Evolutionary conservation across 2,329 filamentous ascomycete species (phyloP), one percentile per base, ranked within the genome.

Genomic region (Xylariaceae sp.): DNA sequence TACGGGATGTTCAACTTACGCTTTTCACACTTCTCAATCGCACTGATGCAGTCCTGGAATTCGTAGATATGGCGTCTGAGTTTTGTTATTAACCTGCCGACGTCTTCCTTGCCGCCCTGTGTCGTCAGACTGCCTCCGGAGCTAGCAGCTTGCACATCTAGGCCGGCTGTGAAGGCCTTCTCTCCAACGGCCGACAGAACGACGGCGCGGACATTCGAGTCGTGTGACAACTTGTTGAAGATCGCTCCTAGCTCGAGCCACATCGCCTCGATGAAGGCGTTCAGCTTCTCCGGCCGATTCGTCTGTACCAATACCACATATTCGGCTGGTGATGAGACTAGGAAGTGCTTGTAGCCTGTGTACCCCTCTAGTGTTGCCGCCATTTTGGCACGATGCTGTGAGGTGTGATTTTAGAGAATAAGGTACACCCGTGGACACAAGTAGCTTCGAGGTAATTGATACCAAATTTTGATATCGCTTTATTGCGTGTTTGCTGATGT

Each of bases 271-370:
- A 83, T 79, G 68, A 96, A 96, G 56, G 91, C 84, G 68, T 97
- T 97, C 67, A 96, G 75, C 74, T 95, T 96, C 58, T 82, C 70
- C 1, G 91, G 83, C 1, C 91, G 82, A 74, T 95, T 91, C 71
- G 95, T 95, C 71, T 96, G 86, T 51, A 97, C 87, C 67, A 95
- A 89, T n/a, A 85, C 88, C 43, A 96, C 85, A 72, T 83, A 83
- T 62, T 85, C 78, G 35, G 72, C 63, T 0, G 90, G 89, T 39
- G 83, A 83, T n/a, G 80, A 82, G 59, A 95, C 76, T 57, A 83
- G 82, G 78, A 90, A 90, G 75, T 87, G 76, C 58, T 85, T 73
- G 71, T 81, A 85, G 33, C 58, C 57, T 36, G 69, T 57, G 65
- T 80, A 78, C 46, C 65, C 68, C 17, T 55, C 47, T 51, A 62